These are phyloP conservation scores for Cylindrotheca closterium DNA, from an alignment of 108 stramenopile species.

Conservation along the genomic window DNA sequence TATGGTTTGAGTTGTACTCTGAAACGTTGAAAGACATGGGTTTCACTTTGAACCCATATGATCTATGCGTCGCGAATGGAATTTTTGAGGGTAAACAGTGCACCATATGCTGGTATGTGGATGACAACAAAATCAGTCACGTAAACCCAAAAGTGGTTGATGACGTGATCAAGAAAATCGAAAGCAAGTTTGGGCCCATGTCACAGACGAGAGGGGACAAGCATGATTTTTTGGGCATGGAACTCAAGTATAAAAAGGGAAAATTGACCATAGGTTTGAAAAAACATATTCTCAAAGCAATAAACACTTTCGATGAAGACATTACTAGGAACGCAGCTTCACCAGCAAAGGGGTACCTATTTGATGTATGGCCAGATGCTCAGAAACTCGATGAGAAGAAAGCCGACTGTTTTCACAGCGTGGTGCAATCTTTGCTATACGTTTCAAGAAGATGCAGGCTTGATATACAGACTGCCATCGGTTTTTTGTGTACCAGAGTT, in stretches of 20 bases:
- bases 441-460: conserved; percentile 23
- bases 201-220: conserved; percentile 32
- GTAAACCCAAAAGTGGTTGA: background rate
- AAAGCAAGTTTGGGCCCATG: conserved; percentile 16
- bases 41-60: conserved; percentile 36
- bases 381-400: conserved; percentile 2
- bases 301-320: too few relatives aligned
- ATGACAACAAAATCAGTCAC: conserved; percentile 13
- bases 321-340: too few relatives aligned
- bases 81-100: conserved; percentile 35
- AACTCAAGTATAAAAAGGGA: conserved; percentile 20
- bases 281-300: too few relatives aligned
- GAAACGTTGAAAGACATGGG: conserved; percentile 16
- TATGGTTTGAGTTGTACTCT: conserved; percentile 32
- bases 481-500: conserved; percentile 56
- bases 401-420: background rate
- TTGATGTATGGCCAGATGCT: conserved; percentile 7
- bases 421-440: conserved; percentile 7
- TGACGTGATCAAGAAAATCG: background rate
- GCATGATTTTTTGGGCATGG: conserved; percentile 50
- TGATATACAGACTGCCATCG: too few relatives aligned
- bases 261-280: too few relatives aligned
- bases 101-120: too few relatives aligned
- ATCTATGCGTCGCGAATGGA: too few relatives aligned
- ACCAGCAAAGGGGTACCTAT: too few relatives aligned